phyloP scores from a whole-genome alignment of 768 basidiomycete species.

The Agrocybe chaxingu region DNA sequence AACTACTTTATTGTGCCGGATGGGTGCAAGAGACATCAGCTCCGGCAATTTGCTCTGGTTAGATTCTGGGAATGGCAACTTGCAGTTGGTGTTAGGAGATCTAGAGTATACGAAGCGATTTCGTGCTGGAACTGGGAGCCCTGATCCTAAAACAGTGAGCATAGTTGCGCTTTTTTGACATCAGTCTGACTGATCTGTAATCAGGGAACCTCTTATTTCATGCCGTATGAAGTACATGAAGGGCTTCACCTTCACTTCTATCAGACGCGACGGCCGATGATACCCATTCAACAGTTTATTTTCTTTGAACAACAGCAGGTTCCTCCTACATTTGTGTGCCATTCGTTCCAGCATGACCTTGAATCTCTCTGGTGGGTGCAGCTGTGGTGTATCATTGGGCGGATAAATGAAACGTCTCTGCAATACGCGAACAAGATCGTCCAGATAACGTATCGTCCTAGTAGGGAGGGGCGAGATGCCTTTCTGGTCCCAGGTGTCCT shows the following conservation, averaged over 20 bases:
- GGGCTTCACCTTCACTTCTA: background rate
- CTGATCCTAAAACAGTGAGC: conserved; percentile 3
- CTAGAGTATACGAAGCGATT: conserved; percentile 7
- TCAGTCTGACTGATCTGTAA: background rate
- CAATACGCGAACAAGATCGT: no score
- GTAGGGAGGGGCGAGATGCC: no score
- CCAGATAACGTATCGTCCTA: no score
- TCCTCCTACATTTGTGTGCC: background rate
- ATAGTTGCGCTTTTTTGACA: background rate
- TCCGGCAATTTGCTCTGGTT: conserved; percentile 8
- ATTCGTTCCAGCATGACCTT: conserved; percentile 11
- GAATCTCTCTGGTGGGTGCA: conserved; percentile 14
- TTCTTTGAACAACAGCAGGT: background rate
- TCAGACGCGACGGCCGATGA: no score
- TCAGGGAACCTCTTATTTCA: conserved; percentile 14
- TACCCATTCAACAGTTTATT: no score
- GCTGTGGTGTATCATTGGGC: background rate
- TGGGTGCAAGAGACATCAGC: conserved; percentile 14
- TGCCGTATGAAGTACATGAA: conserved; percentile 7
- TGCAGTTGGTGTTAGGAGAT: conserved; percentile 4
- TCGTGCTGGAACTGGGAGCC: background rate
- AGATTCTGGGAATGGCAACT: background rate
- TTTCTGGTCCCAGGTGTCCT: no score
- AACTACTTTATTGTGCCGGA: conserved; percentile 7
- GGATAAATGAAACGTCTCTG: no score